Base-by-base conservation (phyloP, 768 basidiomycete genomes). In the Trametes coccinea region DNA sequence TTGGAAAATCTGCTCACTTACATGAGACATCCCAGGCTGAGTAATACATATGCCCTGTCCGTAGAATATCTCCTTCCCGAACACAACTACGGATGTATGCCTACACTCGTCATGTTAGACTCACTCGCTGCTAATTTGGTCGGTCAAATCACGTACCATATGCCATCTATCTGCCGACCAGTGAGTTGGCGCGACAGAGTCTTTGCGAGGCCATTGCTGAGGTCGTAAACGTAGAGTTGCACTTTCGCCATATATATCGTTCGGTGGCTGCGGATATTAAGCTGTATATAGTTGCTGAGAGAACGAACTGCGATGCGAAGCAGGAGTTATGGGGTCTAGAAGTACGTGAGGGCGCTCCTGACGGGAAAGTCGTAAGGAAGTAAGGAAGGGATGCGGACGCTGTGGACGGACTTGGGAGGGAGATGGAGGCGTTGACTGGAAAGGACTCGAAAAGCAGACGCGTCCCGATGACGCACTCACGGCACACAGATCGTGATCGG, bases 61-160 rank as follows among this genome's bases (percentile, higher is more conserved):
- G 72, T 94, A 98, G 69, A 92, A 96, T 31, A 92, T 76, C 70
- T 98, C 95, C 68, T 87, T 86, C 2, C 86, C 86, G 72, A 85
- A 97, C 3, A 89, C 87, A 48, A 97, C 94, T 22, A 98, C 82
- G 14, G 92, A 93, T 0, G 95, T 96, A 74, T 98, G 95, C 94
- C 93, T 92, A 65, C 51, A 37, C 57, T 39, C 65, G 52, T 57
- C 69, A 48, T 66, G 53, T 16, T 22, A 13, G 4, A 29, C 27
- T 22, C 22, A 22, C 22, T 22, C 22, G 22, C 22, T 22, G 22
- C 22, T 22, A 22, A 22, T 22, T 22, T 22, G 22, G 22, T 22
- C 22, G 22, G 22, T 22, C 22, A 22, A 22, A 22, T 16, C 14
- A 73, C 82, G 65, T 56, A 92, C 95, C 95, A 98, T 54, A 98